phyloP scores from a whole-genome alignment of 2,329 filamentous ascomycete species.

The Colletotrichum abscissum region DNA sequence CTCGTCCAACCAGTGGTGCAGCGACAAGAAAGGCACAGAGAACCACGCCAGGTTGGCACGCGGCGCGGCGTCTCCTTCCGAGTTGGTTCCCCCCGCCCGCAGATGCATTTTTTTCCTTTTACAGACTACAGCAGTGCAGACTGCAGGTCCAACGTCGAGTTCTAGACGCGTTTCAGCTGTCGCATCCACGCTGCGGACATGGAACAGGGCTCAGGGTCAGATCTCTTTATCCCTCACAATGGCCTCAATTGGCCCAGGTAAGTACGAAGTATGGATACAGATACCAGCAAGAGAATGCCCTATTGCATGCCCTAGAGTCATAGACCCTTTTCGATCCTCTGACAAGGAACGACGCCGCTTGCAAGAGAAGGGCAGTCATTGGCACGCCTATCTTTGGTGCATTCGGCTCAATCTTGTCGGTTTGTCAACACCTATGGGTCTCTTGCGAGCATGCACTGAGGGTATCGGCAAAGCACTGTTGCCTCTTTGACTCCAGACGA shows the following conservation, averaged over 20 bases:
- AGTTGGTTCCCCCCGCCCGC: background rate
- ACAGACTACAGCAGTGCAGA: background rate
- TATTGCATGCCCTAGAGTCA: background rate
- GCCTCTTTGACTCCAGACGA: background rate
- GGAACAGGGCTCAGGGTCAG: conserved; percentile 25
- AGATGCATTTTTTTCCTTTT: conserved; percentile 9
- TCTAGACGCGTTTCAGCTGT: conserved; percentile 33
- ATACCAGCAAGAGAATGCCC: background rate
- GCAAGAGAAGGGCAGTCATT: background rate
- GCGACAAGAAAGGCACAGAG: background rate
- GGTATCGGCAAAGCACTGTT: background rate
- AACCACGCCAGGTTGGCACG: conserved; percentile 12
- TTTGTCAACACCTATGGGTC: background rate
- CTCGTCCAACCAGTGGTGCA: conserved; percentile 12
- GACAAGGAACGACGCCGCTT: background rate
- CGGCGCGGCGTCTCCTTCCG: background rate
- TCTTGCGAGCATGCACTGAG: background rate
- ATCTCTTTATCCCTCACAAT: conserved; percentile 19
- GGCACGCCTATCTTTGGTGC: background rate
- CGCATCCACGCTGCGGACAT: conserved; percentile 27
- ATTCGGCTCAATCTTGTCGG: background rate
- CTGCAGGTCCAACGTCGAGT: conserved; percentile 10
- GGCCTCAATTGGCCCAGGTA: conserved; percentile 11
- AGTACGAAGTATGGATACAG: background rate
- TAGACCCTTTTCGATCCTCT: background rate